phyloP scores from a whole-genome alignment of 306 rosid genomes.

The Citrullus mucosospermus region DNA sequence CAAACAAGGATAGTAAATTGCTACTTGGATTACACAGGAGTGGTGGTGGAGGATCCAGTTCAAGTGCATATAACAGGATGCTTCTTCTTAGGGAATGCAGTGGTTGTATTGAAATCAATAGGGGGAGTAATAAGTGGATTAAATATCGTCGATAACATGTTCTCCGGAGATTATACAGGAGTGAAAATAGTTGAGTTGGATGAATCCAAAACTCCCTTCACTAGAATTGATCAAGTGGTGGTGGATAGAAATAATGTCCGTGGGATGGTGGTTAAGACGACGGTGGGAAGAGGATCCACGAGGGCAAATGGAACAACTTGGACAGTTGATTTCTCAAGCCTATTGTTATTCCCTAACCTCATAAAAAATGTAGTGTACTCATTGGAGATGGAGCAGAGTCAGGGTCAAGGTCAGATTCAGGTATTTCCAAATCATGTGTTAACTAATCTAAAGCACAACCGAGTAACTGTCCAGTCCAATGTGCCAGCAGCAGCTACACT shows the following conservation, averaged over 20 bases:
- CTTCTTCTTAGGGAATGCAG: slow-evolving; percentile 31
- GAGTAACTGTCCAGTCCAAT: slow-evolving; percentile 17
- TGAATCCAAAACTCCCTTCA: slow-evolving; percentile 16
- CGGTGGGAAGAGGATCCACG: slow-evolving; percentile 21
- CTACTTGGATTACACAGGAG: slow-evolving; percentile 28
- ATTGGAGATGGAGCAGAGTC: slow-evolving; percentile 12
- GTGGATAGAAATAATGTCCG: slow-evolving; percentile 24
- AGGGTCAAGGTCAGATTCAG: not conserved
- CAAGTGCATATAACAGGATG: slow-evolving; percentile 24
- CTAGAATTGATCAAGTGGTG: slow-evolving; percentile 19
- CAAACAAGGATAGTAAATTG: slow-evolving; percentile 23
- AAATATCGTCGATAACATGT: slow-evolving; percentile 25
- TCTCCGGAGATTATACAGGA: slow-evolving; percentile 29
- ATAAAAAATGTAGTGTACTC: slow-evolving; percentile 25
- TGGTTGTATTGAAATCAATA: slow-evolving; percentile 17
- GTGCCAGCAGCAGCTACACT: slow-evolving; percentile 17
- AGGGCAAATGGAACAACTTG: slow-evolving; percentile 22
- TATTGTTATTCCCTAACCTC: slow-evolving; percentile 22
- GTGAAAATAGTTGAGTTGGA: slow-evolving; percentile 19
- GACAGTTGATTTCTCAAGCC: slow-evolving; percentile 21
- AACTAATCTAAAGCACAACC: slow-evolving; percentile 12
- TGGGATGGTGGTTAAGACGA: slow-evolving; percentile 23
- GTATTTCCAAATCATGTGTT: slow-evolving; percentile 20
- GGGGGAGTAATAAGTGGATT: slow-evolving; percentile 20
- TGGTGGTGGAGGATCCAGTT: slow-evolving; percentile 33